Evolutionary conservation across 1,284 basidiomycete species (phyloP), one percentile per base, ranked within the genome.

Genomic region (Malassezia slooffiae): DNA sequence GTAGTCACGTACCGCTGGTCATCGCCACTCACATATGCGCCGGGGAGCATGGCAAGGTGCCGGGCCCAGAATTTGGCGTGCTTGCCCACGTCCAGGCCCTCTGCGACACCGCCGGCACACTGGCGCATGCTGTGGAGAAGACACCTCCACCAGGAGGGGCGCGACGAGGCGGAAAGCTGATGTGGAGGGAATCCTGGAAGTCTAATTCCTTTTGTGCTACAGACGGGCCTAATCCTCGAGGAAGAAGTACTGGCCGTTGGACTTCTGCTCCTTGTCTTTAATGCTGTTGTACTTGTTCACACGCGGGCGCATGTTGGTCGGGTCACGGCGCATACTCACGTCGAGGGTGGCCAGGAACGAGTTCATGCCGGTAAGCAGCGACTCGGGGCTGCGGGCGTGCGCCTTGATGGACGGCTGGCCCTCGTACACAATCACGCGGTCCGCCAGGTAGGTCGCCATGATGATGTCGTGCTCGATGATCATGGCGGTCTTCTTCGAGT

Each of bases 231-330:
- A 62, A 23, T 66, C 60, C 41, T 61, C 65, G 27, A 68, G 44
- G 63, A 69, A 66, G 51, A 67, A 67, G 58, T 68, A 68, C 36
- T 61, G 54, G 33, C 65, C 65, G 16, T 53, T 56, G 7, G 57
- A 48, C 57, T 69, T 67, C 53, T 67, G 63, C 51, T 69, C 66
- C 57, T 69, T 69, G 48, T 69, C 66, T 54, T 69, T 69, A 46
- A 69, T 55, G 41, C 58, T 62, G 56, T 63, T 62, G 47, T 64
- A 52, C 57, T 69, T 69, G 62, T 69, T 69, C 32, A 69, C 61
- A 21, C 66, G 47, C 26, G 66, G 66, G 11, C 66, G 52, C 52
- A 66, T 55, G 46, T 65, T 69, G 36, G 64, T 67, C 12, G 64
- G 64, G 33, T 69, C 66, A 30, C 66, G 52, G 40, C 66, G 58